Evolutionary conservation across 192 early-diverging fungal genomes (phyloP).

Genomic region (Rhizoclosmatium sp.): DNA sequence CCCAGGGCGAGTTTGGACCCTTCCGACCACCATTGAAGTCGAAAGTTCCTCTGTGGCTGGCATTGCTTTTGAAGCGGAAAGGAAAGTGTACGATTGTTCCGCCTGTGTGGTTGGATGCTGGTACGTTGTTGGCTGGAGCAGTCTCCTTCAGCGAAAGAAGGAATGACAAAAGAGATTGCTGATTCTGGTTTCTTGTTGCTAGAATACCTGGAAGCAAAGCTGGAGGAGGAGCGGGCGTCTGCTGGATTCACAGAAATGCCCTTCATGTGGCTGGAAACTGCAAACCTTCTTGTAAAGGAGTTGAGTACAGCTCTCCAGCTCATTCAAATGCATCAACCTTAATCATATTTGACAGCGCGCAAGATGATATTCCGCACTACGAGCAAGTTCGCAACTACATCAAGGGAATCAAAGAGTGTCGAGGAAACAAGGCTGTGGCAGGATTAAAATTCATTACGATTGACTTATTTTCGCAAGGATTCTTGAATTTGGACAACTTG

Average conservation of each 20-base stretch:
- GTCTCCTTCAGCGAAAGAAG: background rate
- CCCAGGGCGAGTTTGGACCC: conserved; percentile 76
- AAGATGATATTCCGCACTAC: conserved; percentile 82
- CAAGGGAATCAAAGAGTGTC: conserved; percentile 83
- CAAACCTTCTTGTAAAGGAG: conserved; percentile 79
- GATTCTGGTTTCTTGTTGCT: background rate
- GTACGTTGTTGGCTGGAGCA: conserved; percentile 42
- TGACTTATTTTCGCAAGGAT: conserved; percentile 26
- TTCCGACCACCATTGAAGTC: conserved; percentile 81
- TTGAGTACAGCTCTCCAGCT: conserved; percentile 33
- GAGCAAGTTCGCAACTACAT: conserved; percentile 76
- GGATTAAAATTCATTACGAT: conserved; percentile 60
- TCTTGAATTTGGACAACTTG: conserved; percentile 78
- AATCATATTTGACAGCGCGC: conserved; percentile 60
- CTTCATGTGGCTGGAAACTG: conserved; percentile 82
- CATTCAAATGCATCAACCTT: background rate
- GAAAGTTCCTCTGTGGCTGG: conserved; percentile 89
- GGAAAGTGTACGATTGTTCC: conserved; percentile 81
- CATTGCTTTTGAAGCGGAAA: conserved; percentile 80
- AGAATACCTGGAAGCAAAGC: conserved; percentile 69
- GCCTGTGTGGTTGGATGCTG: conserved; percentile 82
- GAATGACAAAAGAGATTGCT: background rate
- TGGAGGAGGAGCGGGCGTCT: conserved; percentile 72
- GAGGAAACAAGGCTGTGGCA: conserved; percentile 79
- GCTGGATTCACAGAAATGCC: conserved; percentile 75